phyloP scores from a whole-genome alignment of 495 filamentous ascomycete genomes.

The Symbiotaphrina buchneri region DNA sequence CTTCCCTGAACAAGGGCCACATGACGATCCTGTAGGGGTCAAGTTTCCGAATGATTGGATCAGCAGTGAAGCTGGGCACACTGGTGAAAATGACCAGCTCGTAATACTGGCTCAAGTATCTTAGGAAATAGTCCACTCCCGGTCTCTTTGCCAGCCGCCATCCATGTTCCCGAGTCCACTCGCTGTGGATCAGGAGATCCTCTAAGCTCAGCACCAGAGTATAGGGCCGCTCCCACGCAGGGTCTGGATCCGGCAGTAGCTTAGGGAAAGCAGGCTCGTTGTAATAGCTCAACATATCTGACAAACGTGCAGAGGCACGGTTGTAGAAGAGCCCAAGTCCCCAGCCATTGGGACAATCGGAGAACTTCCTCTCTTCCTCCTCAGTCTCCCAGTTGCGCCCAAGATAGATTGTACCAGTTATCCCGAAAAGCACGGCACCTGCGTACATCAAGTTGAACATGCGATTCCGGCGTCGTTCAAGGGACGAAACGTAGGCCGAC shows the following conservation, averaged over 20 bases:
- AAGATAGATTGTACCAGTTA: slow-evolving; percentile 37
- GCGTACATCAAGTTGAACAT: slow-evolving; percentile 46
- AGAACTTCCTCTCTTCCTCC: slow-evolving; percentile 37
- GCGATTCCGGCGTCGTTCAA: slow-evolving; percentile 53
- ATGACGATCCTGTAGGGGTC: slow-evolving; percentile 93
- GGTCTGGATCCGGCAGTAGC: slow-evolving; percentile 74
- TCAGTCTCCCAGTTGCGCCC: slow-evolving; percentile 74
- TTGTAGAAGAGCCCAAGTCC: slow-evolving; percentile 52
- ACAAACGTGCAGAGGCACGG: slow-evolving; percentile 48
- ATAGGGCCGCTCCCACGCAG: slow-evolving; percentile 63
- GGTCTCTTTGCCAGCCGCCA: slow-evolving; percentile 93
- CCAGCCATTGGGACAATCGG: slow-evolving; percentile 52
- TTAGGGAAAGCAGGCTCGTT: slow-evolving; percentile 91
- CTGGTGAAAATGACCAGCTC: slow-evolving; percentile 90
- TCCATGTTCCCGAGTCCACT: slow-evolving; percentile 82
- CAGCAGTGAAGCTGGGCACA: slow-evolving; percentile 56
- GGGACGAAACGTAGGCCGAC: slow-evolving; percentile 73
- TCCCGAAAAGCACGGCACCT: slow-evolving; percentile 20
- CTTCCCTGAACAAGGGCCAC: slow-evolving; percentile 87
- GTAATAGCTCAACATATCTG: slow-evolving; percentile 67
- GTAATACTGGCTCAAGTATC: slow-evolving; percentile 91
- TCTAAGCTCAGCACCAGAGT: slow-evolving; percentile 83
- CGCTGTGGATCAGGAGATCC: slow-evolving; percentile 79
- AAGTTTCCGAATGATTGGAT: slow-evolving; percentile 75
- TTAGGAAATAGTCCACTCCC: slow-evolving; percentile 90